Percentiles rank a stretch among this genome's conserved stretches.
These are phyloP conservation scores for Chloranthus sessilifolius DNA, from an alignment of 164 flowering plant species.

Conservation along the genomic window DNA sequence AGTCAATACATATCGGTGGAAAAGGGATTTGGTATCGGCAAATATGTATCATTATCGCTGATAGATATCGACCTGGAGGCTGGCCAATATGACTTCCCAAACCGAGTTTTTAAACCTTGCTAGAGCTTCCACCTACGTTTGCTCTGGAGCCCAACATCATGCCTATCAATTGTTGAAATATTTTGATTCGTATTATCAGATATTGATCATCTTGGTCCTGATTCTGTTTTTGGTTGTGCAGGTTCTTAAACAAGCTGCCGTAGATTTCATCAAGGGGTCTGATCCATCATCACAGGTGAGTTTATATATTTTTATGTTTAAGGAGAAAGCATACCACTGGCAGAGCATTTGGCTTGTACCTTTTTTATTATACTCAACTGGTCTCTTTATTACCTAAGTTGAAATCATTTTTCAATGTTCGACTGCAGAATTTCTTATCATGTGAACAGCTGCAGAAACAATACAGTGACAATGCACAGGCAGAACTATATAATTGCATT, in stretches of 20 bases:
- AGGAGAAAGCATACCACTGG: not conserved
- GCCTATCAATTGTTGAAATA: too few species aligned
- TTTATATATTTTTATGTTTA: slow-evolving; percentile 8
- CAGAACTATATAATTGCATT: slow-evolving; percentile 39
- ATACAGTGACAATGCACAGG: slow-evolving; percentile 35
- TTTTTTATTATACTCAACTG: not conserved
- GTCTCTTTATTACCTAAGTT: not conserved
- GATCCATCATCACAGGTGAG: slow-evolving; percentile 80
- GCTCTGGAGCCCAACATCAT: too few species aligned
- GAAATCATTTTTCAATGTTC: slow-evolving; percentile 3
- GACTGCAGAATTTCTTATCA: slow-evolving; percentile 39
- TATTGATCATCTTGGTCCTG: too few species aligned
- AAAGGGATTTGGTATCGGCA: too few species aligned
- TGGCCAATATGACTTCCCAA: too few species aligned
- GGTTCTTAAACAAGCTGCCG: slow-evolving; percentile 64
- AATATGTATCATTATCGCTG: too few species aligned
- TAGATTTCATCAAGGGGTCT: slow-evolving; percentile 57
- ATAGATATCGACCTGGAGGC: too few species aligned
- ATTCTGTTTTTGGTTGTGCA: slow-evolving; percentile 29
- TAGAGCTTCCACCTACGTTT: too few species aligned
- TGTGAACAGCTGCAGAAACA: slow-evolving; percentile 74
- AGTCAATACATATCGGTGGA: too few species aligned
- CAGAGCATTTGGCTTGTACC: not conserved
- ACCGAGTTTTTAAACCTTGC: too few species aligned
- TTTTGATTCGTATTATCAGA: too few species aligned